Percentiles rank a stretch among this genome's conserved stretches.
Conservation (phyloP, 371 early-diverging fungal genomes). For the Encephalitozoon cuniculi region DNA sequence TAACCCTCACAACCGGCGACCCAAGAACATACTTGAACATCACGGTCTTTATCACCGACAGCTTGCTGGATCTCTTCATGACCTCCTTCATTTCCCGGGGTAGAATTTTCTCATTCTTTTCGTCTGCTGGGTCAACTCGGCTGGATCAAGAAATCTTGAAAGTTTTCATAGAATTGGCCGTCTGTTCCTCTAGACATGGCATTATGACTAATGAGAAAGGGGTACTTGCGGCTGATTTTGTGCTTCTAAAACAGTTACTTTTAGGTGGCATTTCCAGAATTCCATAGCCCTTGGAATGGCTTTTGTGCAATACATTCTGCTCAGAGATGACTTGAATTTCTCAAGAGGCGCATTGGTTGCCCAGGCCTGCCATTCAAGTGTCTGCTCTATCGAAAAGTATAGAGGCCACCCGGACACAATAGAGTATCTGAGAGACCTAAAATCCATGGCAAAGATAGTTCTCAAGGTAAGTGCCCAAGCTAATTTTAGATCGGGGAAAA, state of each 20-base stretch:
- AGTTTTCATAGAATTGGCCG: not conserved
- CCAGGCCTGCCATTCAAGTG: slow-evolving; percentile 55
- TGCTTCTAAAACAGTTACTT: too few species aligned
- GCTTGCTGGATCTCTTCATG: not conserved
- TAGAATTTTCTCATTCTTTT: not conserved
- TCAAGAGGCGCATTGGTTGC: slow-evolving; percentile 48
- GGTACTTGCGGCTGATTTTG: too few species aligned
- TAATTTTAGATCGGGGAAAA: slow-evolving; percentile 11
- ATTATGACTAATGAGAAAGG: too few species aligned
- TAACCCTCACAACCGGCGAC: not conserved
- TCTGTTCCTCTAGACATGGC: too few species aligned
- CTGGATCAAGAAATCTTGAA: not conserved
- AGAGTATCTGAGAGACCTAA: slow-evolving; percentile 25
- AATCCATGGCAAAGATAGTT: slow-evolving; percentile 44
- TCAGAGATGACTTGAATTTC: slow-evolving; percentile 44
- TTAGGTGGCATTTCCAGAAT: not conserved
- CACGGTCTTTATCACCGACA: not conserved
- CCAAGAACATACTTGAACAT: slow-evolving; percentile 26
- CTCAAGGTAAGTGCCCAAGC: slow-evolving; percentile 23
- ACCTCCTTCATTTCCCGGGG: slow-evolving; percentile 2
- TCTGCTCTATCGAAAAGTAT: slow-evolving; percentile 17
- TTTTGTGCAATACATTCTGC: slow-evolving; percentile 44
- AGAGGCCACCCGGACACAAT: not conserved
- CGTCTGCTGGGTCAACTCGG: not conserved
- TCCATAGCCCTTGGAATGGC: not conserved